A percentile compares a stretch with the other conserved stretches of the same genome.
Evolutionary conservation across 495 filamentous ascomycete genomes (phyloP).

Genomic region (Lasiosphaeria miniovina): DNA sequence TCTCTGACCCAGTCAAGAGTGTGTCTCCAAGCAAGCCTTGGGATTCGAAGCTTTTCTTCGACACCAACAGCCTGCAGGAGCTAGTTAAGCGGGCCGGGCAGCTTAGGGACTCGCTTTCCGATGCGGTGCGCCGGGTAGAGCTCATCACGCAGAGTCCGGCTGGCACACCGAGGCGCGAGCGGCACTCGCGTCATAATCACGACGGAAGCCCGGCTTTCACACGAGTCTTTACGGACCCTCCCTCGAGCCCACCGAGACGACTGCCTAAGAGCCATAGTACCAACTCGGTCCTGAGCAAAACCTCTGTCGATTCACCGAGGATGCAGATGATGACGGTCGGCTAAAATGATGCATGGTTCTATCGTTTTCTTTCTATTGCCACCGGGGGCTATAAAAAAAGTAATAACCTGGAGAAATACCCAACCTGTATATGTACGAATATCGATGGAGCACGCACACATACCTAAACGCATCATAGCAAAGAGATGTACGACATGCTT

Average conservation of each 20-base stretch:
- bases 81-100: conserved; percentile 80
- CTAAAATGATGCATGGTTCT: conserved; percentile 26
- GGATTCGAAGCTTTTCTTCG: conserved; percentile 81
- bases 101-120: conserved; percentile 68
- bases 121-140: conserved; percentile 76
- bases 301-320: conserved; percentile 51
- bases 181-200: conserved; percentile 32
- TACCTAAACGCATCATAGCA: background rate
- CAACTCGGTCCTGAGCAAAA: conserved; percentile 45
- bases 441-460: conserved; percentile 2
- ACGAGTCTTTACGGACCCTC: conserved; percentile 59
- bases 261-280: conserved; percentile 50
- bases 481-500: conserved; percentile 3
- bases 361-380: background rate
- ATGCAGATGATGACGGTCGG: conserved; percentile 71
- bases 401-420: conserved; percentile 7
- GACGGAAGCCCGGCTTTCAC: conserved; percentile 61
- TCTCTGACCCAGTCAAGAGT: conserved; percentile 47
- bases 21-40: conserved; percentile 37
- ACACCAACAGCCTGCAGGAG: conserved; percentile 83
- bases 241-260: conserved; percentile 41
- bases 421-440: conserved; percentile 27
- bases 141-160: conserved; percentile 62
- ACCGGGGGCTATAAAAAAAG: background rate
- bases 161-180: conserved; percentile 43